Conservation (phyloP, 1,139 yeast genomes). For the Diutina siamensis region DNA sequence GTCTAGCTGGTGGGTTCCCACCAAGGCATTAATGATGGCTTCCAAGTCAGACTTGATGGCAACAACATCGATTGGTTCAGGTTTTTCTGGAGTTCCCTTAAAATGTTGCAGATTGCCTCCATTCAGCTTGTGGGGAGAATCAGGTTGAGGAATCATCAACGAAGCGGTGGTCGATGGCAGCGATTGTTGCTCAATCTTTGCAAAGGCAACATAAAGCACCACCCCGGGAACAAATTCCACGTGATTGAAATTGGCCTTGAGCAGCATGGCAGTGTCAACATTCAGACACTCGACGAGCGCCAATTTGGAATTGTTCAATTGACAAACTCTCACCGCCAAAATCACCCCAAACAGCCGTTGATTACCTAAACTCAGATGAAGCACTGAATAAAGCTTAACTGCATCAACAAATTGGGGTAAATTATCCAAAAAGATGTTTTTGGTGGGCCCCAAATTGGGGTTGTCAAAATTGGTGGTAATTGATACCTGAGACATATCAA, state of each 20-base stretch:
- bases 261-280: constrained; percentile 66
- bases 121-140: background rate
- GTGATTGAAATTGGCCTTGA: constrained; percentile 68
- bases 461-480: constrained; percentile 56
- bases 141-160: background rate
- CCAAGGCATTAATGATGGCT: background rate
- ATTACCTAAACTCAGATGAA: constrained; percentile 11
- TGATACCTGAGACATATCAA: constrained; percentile 31
- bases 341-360: constrained; percentile 12
- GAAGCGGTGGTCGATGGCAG: background rate
- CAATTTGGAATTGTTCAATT: constrained; percentile 26
- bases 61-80: background rate
- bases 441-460: constrained; percentile 64
- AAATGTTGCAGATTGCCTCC: background rate
- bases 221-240: constrained; percentile 72
- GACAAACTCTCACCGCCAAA: constrained; percentile 41
- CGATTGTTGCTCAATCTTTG: constrained; percentile 27
- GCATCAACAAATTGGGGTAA: constrained; percentile 43
- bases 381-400: constrained; percentile 22
- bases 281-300: constrained; percentile 68
- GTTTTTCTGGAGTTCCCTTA: background rate
- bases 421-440: constrained; percentile 66
- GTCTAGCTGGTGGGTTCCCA: background rate
- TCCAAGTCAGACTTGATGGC: constrained; percentile 1
- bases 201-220: constrained; percentile 56